Base-by-base conservation (phyloP, 768 basidiomycete species). In the Lentinula boryana region DNA sequence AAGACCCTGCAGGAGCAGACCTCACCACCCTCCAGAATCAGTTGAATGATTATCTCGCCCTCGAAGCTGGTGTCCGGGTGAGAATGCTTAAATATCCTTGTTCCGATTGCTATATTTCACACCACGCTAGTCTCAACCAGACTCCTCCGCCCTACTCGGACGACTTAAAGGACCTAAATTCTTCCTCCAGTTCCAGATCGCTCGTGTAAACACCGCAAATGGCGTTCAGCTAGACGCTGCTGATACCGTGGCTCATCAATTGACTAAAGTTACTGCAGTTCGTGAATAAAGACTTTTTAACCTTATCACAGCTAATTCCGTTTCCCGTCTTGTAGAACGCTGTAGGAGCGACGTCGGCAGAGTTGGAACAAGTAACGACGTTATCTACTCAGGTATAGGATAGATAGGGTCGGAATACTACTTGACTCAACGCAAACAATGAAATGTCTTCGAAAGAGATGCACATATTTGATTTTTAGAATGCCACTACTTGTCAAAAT, bases 141-240 rank as follows among this genome's bases (percentile, higher is more conserved):
- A 64, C 48, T 64, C 66, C 8, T 60, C 63, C 3, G 64, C 65
- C 33, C 61, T 69, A 3, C 67, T 70, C 21, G 64, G 59, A 5
- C 63, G 63, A 40, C 63, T 72, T n/a, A 70, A 72, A 59, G 71
- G 69, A 23, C 68, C 69, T 12, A 68, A 72, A 44, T 70, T 70
- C 63, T 72, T 72, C 63, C 60, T 72, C 35, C 69, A 72, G 49
- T 72, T 72, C 65, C 71, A 70, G 62, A 70, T 72, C 35, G 64
- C 69, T 9, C 69, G 71, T 16, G 69, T 68, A 0, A 60, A 69
- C 51, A 65, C 67, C 8, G 71, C 67, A 1, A 57, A 68, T 6
- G 68, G 71, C 9, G 65, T 65, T 12, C 43, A 59, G 21, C 64
- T 72, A 2, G 61, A 41, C 31, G 68, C 58, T n/a, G 71, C 68